Evolutionary conservation across 192 early-diverging fungal genomes (phyloP).

Genomic region (Coemansia sp.): DNA sequence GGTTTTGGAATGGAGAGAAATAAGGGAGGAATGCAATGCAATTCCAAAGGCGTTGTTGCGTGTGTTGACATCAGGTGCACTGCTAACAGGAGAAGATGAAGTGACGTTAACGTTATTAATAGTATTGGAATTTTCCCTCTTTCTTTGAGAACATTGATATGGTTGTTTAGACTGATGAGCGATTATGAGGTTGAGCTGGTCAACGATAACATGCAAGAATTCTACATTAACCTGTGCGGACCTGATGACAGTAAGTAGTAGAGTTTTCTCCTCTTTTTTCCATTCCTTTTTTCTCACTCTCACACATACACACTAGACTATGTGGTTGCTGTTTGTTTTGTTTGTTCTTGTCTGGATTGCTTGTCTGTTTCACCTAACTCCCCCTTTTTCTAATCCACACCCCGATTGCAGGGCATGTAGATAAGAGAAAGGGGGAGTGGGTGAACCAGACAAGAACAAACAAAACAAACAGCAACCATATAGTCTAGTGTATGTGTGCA

Average conservation of each 20-base stretch:
- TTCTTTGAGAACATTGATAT: background rate
- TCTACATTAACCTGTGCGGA: slow-evolving; percentile 91
- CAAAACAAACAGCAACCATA: background rate
- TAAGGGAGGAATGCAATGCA: no score
- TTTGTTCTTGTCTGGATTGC: background rate
- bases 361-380: background rate
- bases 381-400: background rate
- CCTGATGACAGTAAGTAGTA: slow-evolving; percentile 85
- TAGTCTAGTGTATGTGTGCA: background rate
- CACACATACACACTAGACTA: background rate
- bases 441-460: slow-evolving; percentile 1
- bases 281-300: background rate
- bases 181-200: slow-evolving; percentile 99
- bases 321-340: background rate
- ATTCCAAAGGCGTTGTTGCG: no score
- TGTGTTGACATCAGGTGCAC: no score
- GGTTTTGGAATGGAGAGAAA: no score
- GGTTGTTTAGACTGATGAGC: slow-evolving; percentile 84
- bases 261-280: background rate
- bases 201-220: slow-evolving; percentile 99
- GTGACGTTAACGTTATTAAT: no score
- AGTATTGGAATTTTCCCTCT: no score
- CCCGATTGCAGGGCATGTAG: no score
- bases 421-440: no score
- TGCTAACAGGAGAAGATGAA: no score